phyloP scores from a whole-genome alignment of 768 basidiomycete genomes.

The Lactifluus piperatus region DNA sequence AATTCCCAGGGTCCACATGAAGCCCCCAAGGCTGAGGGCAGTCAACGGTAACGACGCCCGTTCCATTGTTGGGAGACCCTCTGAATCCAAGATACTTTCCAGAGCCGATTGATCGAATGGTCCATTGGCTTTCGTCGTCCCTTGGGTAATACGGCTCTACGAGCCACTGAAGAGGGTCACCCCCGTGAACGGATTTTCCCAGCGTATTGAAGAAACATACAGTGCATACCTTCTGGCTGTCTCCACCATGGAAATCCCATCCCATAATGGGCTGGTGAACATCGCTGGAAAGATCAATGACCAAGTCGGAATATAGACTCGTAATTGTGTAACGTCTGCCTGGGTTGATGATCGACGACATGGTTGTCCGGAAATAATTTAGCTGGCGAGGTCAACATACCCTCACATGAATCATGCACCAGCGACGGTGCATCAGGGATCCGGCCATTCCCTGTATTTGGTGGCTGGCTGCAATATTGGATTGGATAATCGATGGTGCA shows the following conservation, averaged over 20 bases:
- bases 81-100: not conserved
- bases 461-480: too few relatives aligned
- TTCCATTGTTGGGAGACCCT: not conserved
- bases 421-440: too few relatives aligned
- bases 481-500: too few relatives aligned
- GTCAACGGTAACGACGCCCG: not conserved
- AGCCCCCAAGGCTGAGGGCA: not conserved
- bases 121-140: not conserved
- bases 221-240: not conserved
- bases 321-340: not conserved
- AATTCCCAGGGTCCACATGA: not conserved
- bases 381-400: too few relatives aligned
- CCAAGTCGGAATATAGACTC: not conserved
- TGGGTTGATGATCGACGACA: not conserved
- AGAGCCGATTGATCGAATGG: not conserved
- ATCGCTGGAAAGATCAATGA: not conserved
- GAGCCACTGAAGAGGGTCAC: not conserved
- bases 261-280: not conserved
- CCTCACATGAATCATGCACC: too few relatives aligned
- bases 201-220: not conserved
- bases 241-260: not conserved
- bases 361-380: too few relatives aligned
- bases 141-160: not conserved
- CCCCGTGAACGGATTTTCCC: not conserved
- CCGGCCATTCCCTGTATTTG: too few relatives aligned